Conservation (phyloP, 176 grass and related monocot species). For the Oryza nivara region DNA sequence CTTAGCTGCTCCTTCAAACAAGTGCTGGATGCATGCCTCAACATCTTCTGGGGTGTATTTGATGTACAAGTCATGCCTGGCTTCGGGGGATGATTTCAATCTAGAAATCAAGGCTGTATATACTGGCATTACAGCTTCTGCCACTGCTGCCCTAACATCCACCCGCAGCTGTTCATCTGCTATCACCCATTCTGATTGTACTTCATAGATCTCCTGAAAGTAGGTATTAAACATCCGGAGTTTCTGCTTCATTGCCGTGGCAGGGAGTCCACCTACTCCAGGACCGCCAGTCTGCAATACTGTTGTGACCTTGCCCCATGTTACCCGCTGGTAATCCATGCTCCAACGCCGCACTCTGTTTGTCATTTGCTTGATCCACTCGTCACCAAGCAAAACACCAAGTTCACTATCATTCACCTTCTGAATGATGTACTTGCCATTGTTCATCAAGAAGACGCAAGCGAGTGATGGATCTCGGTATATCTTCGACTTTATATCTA, state of each 20-base stretch:
- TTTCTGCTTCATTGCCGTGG: constrained; percentile 66
- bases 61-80: constrained; percentile 54
- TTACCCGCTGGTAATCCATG: constrained; percentile 70
- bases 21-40: constrained; percentile 55
- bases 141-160: constrained; percentile 61
- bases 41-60: constrained; percentile 81
- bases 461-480: constrained; percentile 79
- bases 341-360: constrained; percentile 79
- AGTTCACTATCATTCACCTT: constrained; percentile 87
- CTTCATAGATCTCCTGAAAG: constrained; percentile 68
- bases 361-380: constrained; percentile 84
- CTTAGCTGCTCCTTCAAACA: constrained; percentile 75
- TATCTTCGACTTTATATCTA: constrained; percentile 84
- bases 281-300: constrained; percentile 70
- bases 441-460: constrained; percentile 88
- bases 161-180: constrained; percentile 69
- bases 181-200: constrained; percentile 70
- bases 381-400: constrained; percentile 75
- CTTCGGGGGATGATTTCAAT: constrained; percentile 58
- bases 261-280: constrained; percentile 50
- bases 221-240: constrained; percentile 84
- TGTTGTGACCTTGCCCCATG: constrained; percentile 79
- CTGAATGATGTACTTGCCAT: constrained; percentile 85
- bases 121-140: constrained; percentile 62
- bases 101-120: constrained; percentile 64